phyloP scores from a whole-genome alignment of 2,329 filamentous ascomycete species.

The Colletotrichum musae region DNA sequence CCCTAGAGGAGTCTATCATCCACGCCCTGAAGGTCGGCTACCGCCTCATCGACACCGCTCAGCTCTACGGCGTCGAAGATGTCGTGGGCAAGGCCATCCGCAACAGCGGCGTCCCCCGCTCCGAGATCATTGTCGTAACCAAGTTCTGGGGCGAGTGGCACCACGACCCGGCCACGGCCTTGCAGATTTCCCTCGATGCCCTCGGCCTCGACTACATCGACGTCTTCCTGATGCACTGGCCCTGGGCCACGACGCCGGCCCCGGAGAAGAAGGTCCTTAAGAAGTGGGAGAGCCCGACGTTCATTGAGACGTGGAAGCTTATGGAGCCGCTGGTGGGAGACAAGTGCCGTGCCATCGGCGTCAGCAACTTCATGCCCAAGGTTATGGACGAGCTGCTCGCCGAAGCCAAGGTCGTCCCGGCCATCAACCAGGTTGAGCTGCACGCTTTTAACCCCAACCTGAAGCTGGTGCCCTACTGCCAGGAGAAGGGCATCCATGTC shows the following conservation, averaged over 20 bases:
- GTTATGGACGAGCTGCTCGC: conserved; percentile 47
- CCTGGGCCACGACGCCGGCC: conserved; percentile 45
- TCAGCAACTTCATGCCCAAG: conserved; percentile 51
- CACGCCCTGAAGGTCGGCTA: conserved; percentile 49
- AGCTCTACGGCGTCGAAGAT: conserved; percentile 46
- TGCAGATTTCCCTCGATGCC: conserved; percentile 47
- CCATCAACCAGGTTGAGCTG: conserved; percentile 52
- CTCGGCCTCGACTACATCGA: conserved; percentile 51
- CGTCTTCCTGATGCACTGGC: conserved; percentile 55
- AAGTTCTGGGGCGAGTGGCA: conserved; percentile 54
- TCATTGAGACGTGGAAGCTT: conserved; percentile 47
- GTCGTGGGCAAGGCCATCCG: conserved; percentile 51
- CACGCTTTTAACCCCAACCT: conserved; percentile 51
- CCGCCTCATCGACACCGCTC: conserved; percentile 49
- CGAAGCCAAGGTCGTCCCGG: conserved; percentile 46
- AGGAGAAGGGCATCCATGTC: conserved; percentile 49
- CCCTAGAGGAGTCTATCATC: conserved; percentile 49
- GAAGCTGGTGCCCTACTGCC: conserved; percentile 50
- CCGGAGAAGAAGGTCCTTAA: conserved; percentile 44
- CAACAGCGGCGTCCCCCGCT: conserved; percentile 50
- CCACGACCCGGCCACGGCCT: conserved; percentile 47
- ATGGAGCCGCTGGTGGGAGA: conserved; percentile 49
- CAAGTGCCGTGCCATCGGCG: conserved; percentile 48
- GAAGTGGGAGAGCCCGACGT: conserved; percentile 45
- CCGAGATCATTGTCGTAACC: conserved; percentile 65